A percentile compares a stretch with the other conserved stretches of the same genome.
Evolutionary conservation across 768 basidiomycete genomes (phyloP).

Genomic region (Naganishia friedmannii): DNA sequence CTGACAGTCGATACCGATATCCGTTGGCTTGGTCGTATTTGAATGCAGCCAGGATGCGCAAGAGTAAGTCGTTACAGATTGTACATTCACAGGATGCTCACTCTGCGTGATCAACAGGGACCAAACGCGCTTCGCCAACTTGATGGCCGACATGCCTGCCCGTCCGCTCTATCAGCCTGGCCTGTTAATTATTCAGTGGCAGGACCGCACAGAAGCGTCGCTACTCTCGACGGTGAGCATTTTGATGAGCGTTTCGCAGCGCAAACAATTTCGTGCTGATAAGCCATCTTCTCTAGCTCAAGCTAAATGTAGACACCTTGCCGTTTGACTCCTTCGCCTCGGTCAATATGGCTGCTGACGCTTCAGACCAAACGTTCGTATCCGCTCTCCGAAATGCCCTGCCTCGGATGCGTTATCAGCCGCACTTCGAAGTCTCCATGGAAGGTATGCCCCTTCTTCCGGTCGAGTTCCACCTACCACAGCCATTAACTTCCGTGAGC

Average conservation of each 20-base stretch:
- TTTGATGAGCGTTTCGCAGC: not conserved
- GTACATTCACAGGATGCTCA: not conserved
- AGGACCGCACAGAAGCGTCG: not conserved
- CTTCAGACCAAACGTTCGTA: conserved; percentile 27
- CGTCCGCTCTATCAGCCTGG: conserved; percentile 23
- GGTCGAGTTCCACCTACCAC: not conserved
- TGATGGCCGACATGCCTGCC: conserved; percentile 8
- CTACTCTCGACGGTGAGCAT: conserved; percentile 9
- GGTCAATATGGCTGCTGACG: conserved; percentile 24
- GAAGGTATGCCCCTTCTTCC: not conserved
- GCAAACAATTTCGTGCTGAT: not conserved
- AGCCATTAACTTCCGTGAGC: not conserved
- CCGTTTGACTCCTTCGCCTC: conserved; percentile 11
- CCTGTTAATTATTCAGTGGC: conserved; percentile 18
- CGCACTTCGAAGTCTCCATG: conserved; percentile 5
- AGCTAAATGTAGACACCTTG: not conserved
- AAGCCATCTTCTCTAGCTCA: not conserved
- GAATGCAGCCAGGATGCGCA: conserved; percentile 8
- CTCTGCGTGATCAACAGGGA: conserved; percentile 16
- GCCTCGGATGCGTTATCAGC: conserved; percentile 15
- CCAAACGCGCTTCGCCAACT: not conserved
- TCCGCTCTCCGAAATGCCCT: conserved; percentile 15
- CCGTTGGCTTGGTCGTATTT: conserved; percentile 23
- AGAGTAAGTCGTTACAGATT: conserved; percentile 4
- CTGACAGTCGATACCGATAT: conserved; percentile 1